A percentile compares a stretch with the other conserved stretches of the same genome.
Evolutionary conservation across 2,329 filamentous ascomycete genomes (phyloP).

Genomic region (Arthrinium phaeospermum): DNA sequence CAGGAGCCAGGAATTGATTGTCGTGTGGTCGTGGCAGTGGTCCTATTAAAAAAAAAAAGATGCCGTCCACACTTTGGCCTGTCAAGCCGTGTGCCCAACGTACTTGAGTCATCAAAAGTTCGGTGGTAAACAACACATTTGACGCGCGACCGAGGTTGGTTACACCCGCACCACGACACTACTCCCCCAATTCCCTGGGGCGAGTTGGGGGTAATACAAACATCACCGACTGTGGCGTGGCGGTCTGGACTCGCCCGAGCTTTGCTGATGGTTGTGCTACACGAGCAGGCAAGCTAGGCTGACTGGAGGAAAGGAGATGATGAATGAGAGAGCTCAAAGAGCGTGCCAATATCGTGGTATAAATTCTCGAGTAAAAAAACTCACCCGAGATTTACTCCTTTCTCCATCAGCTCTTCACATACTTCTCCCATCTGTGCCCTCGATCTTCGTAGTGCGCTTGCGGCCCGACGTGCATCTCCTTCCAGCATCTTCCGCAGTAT

Average conservation of each 20-base stretch:
- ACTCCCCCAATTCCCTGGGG: not conserved
- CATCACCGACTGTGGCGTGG: not conserved
- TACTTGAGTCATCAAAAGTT: not conserved
- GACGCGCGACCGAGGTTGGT: not conserved
- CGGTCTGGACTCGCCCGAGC: not conserved
- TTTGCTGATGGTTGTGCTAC: not conserved
- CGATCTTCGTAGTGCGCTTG: slow-evolving; percentile 73
- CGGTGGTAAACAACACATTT: not conserved
- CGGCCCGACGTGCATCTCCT: slow-evolving; percentile 76
- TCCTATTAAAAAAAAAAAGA: not conserved
- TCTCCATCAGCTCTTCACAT: slow-evolving; percentile 44
- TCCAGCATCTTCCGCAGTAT: slow-evolving; percentile 82
- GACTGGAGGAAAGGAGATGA: not conserved
- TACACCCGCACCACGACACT: not conserved
- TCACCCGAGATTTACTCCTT: not conserved
- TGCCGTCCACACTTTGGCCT: not conserved
- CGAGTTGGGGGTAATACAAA: not conserved
- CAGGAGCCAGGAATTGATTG: not conserved
- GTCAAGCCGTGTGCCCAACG: not conserved
- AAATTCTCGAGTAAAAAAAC: not conserved
- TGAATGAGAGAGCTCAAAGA: not conserved
- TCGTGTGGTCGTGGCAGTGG: not conserved
- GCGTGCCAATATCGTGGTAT: not conserved
- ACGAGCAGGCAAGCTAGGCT: not conserved
- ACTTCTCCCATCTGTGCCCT: slow-evolving; percentile 70